Percentiles rank a stretch among this genome's conserved stretches.
phyloP scores from a whole-genome alignment of 2,329 filamentous ascomycete genomes.

The Didymella exigua region DNA sequence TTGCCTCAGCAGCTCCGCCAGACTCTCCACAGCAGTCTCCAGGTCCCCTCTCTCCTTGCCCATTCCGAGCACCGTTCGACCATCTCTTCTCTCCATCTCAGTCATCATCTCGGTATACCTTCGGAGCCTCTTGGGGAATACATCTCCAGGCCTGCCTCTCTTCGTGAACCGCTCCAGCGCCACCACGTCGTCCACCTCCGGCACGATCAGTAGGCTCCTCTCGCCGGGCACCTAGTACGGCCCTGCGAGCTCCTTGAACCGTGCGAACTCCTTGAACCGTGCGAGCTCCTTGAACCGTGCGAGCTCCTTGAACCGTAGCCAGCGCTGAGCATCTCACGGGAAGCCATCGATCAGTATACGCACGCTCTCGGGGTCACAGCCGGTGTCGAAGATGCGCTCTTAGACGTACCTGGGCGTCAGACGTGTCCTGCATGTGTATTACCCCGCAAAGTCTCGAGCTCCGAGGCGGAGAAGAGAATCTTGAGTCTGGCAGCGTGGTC shows the following conservation, averaged over 20 bases:
- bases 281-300: constrained; percentile 13
- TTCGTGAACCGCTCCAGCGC: constrained; percentile 6
- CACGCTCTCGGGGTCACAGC: neutral
- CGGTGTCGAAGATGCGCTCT: constrained; percentile 13
- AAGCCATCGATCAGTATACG: constrained; percentile 20
- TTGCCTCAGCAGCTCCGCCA: neutral
- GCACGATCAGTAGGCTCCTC: constrained; percentile 1
- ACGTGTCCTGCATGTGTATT: constrained; percentile 7
- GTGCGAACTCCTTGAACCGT: too few species aligned
- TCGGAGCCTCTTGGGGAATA: constrained; percentile 15
- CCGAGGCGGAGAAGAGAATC: neutral
- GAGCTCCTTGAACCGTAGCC: constrained; percentile 8
- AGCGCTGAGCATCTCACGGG: constrained; percentile 11
- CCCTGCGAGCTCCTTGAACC: constrained; percentile 9
- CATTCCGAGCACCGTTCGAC: neutral
- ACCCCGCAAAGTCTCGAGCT: constrained; percentile 1
- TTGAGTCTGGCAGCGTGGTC: constrained; percentile 9
- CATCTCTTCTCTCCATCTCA: constrained; percentile 11
- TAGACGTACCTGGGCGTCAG: constrained; percentile 12
- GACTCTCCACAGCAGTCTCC: neutral
- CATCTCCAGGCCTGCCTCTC: constrained; percentile 17
- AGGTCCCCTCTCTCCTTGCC: neutral
- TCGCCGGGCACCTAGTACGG: constrained; percentile 1
- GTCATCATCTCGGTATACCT: constrained; percentile 5
- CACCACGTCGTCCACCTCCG: constrained; percentile 4